Evolutionary conservation across 148 eudicot species (phyloP), one percentile per base, ranked within the genome.

Genomic region (Camellia granthamiana): DNA sequence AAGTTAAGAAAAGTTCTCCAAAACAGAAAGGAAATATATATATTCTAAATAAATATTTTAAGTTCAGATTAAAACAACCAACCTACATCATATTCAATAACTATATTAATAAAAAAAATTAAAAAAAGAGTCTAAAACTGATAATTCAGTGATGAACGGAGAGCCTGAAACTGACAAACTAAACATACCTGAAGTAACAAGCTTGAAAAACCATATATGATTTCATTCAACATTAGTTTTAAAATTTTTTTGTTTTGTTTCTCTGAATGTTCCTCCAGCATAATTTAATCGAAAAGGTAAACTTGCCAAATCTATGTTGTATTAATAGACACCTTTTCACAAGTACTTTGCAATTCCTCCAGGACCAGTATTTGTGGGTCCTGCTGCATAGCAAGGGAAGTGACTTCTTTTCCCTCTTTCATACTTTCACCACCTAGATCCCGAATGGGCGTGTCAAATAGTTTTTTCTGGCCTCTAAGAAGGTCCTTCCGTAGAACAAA

Each of bases 401-500:
- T 19, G 51, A 49, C 74, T 16, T 80, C 46, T 83, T 81, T 41
- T 43, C 42, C 62, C 71, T 42, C 74, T 51, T 59, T 71, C 49
- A 65, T 75, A 62, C 80, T 60, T 77, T 49, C 78, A 59, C 78
- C 67, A 9, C 69, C 56, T 42, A 64, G 43, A 79, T 76, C 64
- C 75, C 14, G 59, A 44, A 21, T 58, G 2, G 86, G 83, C 19
- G 82, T 71, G 62, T 63, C 69, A 47, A 75, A 75, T 38, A 72
- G 75, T 14, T 46, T 62, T 46, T 75, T 78, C 77, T 64, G 83
- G 19, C 81, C 83, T 66, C 80, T 66, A 72, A 81, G 68, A 84
- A 69, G 79, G 47, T 86, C 87, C 75, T 76, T 68, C 63, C 41
- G 69, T 55, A 88, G 74, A 56, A 79, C 81, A 81, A 81, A 84